Conservation (phyloP, 2,329 filamentous ascomycete species). For the Scleromitrula shiraiana region DNA sequence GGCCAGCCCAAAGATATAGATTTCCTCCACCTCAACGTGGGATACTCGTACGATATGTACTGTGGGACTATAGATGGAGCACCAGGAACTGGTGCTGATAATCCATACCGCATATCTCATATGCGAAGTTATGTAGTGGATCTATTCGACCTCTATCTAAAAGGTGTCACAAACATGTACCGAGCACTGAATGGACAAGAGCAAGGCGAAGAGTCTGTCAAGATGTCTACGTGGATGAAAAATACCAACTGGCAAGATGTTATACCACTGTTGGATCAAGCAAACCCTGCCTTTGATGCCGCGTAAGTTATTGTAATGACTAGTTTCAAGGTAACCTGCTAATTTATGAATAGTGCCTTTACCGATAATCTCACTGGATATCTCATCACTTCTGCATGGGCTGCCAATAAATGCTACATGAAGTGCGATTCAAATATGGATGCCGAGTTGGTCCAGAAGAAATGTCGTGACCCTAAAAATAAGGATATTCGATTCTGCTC, state of each 20-base stretch:
- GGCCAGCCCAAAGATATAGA: neutral
- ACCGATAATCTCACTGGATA: neutral
- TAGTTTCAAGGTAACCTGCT: neutral
- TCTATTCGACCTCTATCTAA: neutral
- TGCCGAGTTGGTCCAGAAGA: neutral
- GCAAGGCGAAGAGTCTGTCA: neutral
- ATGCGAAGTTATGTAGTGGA: neutral
- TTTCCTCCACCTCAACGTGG: neutral
- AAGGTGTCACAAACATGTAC: neutral
- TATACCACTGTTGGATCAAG: neutral
- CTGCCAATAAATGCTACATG: constrained; percentile 7
- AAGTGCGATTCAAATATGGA: neutral
- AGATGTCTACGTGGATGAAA: constrained; percentile 2
- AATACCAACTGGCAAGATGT: neutral
- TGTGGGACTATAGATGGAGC: neutral
- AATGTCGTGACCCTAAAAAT: neutral
- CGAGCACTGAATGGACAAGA: neutral
- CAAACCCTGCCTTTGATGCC: neutral
- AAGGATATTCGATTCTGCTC: neutral
- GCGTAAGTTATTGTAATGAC: neutral
- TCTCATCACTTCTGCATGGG: neutral
- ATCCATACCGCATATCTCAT: neutral
- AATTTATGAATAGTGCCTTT: neutral
- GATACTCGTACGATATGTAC: neutral
- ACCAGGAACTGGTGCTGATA: neutral